phyloP scores from a whole-genome alignment of 441 rosid species.

The Gossypium davidsonii region DNA sequence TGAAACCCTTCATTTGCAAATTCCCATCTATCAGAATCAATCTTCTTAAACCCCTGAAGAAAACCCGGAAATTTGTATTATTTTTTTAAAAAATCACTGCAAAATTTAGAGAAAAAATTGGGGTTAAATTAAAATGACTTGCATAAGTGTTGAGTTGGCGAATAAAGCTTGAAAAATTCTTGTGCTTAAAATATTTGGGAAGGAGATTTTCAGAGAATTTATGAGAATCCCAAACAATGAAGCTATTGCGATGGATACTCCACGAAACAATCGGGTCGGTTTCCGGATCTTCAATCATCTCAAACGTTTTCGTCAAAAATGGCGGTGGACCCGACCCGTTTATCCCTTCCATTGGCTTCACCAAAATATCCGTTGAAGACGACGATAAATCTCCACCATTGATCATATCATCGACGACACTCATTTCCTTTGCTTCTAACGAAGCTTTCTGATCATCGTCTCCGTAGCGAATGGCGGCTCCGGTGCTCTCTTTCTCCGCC shows the following conservation, averaged over 20 bases:
- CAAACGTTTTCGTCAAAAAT: constrained; percentile 42
- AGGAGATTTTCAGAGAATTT: constrained; percentile 34
- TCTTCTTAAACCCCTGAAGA: constrained; percentile 56
- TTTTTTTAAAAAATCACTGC: background rate
- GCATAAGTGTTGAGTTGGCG: constrained; percentile 58
- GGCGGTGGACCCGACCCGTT: constrained; percentile 43
- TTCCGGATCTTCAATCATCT: constrained; percentile 42
- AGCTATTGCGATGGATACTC: constrained; percentile 39
- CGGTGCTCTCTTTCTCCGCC: background rate
- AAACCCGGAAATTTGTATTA: background rate
- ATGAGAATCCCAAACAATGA: constrained; percentile 46
- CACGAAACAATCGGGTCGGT: constrained; percentile 45
- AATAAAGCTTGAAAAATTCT: constrained; percentile 52
- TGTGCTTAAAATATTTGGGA: constrained; percentile 56
- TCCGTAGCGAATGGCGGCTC: background rate
- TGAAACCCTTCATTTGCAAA: constrained; percentile 60
- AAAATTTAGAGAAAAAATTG: background rate
- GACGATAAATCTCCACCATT: background rate
- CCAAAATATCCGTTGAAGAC: constrained; percentile 7
- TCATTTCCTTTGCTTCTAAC: background rate
- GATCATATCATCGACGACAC: background rate
- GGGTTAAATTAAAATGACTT: constrained; percentile 11
- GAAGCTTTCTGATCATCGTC: background rate
- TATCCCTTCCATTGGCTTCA: constrained; percentile 46
- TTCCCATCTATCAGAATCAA: constrained; percentile 64